Conservation (phyloP, 306 rosid species). For the Psophocarpus tetragonolobus region DNA sequence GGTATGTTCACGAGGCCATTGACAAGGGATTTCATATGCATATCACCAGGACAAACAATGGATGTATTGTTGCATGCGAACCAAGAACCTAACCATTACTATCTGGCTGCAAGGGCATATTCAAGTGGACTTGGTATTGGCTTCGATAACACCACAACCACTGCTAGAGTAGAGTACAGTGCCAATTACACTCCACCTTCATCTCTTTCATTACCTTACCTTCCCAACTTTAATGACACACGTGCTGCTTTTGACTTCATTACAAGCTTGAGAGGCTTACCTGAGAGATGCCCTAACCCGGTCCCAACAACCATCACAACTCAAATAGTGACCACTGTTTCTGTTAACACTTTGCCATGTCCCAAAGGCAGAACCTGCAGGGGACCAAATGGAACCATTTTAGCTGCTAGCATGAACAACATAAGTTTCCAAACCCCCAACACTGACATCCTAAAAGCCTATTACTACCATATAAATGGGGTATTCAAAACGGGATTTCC, state of each 20-base stretch:
- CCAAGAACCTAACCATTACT: conserved; percentile 43
- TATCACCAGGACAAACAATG: conserved; percentile 61
- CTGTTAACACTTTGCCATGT: conserved; percentile 45
- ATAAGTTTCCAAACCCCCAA: conserved; percentile 46
- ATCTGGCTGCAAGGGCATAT: conserved; percentile 47
- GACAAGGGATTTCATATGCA: conserved; percentile 36
- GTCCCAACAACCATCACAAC: conserved; percentile 42
- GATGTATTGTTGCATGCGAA: conserved; percentile 50
- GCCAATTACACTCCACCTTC: conserved; percentile 21
- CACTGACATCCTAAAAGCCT: conserved; percentile 52
- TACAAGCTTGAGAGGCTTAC: conserved; percentile 41
- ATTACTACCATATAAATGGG: conserved; percentile 46
- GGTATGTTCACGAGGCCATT: conserved; percentile 44
- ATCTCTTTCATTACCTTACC: conserved; percentile 29
- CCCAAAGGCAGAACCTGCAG: conserved; percentile 35
- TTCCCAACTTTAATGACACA: conserved; percentile 42
- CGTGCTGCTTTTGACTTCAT: conserved; percentile 34
- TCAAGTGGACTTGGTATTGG: conserved; percentile 26
- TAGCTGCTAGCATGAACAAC: conserved; percentile 55
- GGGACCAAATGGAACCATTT: conserved; percentile 46
- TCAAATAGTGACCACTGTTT: conserved; percentile 37
- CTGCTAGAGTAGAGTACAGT: conserved; percentile 49
- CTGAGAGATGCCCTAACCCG: conserved; percentile 8
- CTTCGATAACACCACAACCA: conserved; percentile 48
- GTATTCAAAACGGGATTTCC: conserved; percentile 43